Base-by-base conservation (phyloP, 2,329 filamentous ascomycete species). In the Colletotrichum sp. region DNA sequence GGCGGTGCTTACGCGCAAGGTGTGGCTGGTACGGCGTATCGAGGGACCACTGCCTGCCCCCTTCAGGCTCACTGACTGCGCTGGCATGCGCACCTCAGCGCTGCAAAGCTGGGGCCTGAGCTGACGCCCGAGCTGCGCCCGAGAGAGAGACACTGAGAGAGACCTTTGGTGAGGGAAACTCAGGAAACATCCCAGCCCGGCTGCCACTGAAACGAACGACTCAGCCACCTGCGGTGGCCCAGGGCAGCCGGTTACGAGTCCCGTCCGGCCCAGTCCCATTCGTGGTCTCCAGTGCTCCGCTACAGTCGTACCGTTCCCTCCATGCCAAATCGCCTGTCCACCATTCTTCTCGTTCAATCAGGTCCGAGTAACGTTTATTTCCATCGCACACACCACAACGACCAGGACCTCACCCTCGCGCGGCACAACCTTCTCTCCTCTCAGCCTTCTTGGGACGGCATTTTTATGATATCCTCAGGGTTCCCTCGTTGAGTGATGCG, bases 131-230 rank as follows among this genome's bases (percentile, higher is more conserved):
- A 75, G 74, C 74, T 60, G 57, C 59, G 70, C 57, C 73, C 57
- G 70, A 36, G 63, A 64, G 73, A 48, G 43, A 48, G 43, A 21
- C n/a, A 48, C 39, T 3, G 43, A 48, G 43, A 48, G 43, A 48
- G 43, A 48, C 18, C 43, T 48, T 48, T 48, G 43, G n/a, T 48
- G 61, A 61, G 59, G n/a, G 26, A 61, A 21, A 61, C 32, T 48
- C 43, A 21, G 52, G 43, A 74, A 74, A 60, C 68, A 72, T 67
- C 52, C 67, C 32, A 71, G 68, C 48, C 68, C 32, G 36, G 26
- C 60, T 65, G 43, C 59, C 70, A 74, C 74, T 76, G 70, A 76
- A 76, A 74, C 71, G 65, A 74, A 65, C 64, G 70, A 76, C 70
- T 75, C 70, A 76, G 74, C 74, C 74, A 76, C 74, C 63, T 69